Percentiles rank a stretch among this genome's conserved stretches.
phyloP scores from a whole-genome alignment of 306 rosid genomes.

The Quercus dentata region DNA sequence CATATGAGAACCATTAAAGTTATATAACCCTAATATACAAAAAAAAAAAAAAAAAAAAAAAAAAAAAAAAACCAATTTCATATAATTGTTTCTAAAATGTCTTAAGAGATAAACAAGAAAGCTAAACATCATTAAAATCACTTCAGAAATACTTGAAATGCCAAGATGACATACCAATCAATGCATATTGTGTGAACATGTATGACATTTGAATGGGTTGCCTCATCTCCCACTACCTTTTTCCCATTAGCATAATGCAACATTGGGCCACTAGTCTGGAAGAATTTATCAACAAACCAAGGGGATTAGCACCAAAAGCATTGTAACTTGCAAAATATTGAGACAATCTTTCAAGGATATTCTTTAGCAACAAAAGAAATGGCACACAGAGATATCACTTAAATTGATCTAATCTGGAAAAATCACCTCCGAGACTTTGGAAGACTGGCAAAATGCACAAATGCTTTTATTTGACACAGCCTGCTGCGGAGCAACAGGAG shows the following conservation, averaged over 20 bases:
- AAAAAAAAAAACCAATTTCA: neutral
- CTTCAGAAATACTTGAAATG: neutral
- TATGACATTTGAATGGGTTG: slow-evolving; percentile 51
- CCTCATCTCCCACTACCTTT: slow-evolving; percentile 52
- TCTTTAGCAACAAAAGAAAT: neutral
- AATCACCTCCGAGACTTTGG: slow-evolving; percentile 59
- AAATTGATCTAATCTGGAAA: neutral
- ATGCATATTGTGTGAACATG: slow-evolving; percentile 75
- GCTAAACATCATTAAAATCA: neutral
- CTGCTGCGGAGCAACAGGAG: slow-evolving; percentile 8
- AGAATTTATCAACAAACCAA: slow-evolving; percentile 3
- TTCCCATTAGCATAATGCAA: slow-evolving; percentile 68
- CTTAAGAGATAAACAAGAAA: neutral
- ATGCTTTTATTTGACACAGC: slow-evolving; percentile 21
- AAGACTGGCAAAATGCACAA: slow-evolving; percentile 91
- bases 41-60: neutral
- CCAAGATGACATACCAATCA: slow-evolving; percentile 59
- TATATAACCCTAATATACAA: neutral
- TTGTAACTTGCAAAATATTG: neutral
- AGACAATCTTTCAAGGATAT: neutral
- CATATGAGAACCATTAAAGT: neutral
- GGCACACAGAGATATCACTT: neutral
- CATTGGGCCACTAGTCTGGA: slow-evolving; percentile 76
- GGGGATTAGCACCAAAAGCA: slow-evolving; percentile 1
- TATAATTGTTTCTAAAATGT: neutral